phyloP scores from a whole-genome alignment of 495 filamentous ascomycete genomes.

The Poronia punctata region DNA sequence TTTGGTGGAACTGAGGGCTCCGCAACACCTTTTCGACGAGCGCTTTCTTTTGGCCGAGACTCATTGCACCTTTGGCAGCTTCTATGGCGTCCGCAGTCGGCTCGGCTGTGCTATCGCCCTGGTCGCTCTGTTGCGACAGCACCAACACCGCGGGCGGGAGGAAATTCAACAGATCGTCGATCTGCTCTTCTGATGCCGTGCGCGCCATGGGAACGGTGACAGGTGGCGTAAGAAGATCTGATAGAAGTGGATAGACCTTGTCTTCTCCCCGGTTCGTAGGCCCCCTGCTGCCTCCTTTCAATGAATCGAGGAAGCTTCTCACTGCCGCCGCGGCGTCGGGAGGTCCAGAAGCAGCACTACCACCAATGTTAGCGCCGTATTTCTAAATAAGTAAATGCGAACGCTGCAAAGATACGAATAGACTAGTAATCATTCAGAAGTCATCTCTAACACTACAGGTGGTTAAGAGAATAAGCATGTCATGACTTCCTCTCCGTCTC shows the following conservation, averaged over 20 bases:
- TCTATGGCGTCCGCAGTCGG: slow-evolving; percentile 58
- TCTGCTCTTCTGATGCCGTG: slow-evolving; percentile 51
- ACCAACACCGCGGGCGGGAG: slow-evolving; percentile 64
- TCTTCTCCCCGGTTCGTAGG: slow-evolving; percentile 35
- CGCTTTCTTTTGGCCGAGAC: slow-evolving; percentile 67
- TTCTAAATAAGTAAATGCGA: slow-evolving; percentile 3
- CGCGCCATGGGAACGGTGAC: slow-evolving; percentile 72
- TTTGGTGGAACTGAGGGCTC: slow-evolving; percentile 87
- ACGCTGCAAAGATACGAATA: slow-evolving; percentile 9
- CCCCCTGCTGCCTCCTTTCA: slow-evolving; percentile 51
- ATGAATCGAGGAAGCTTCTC: slow-evolving; percentile 80
- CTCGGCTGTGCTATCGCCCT: slow-evolving; percentile 41
- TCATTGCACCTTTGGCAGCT: slow-evolving; percentile 69
- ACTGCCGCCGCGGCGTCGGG: slow-evolving; percentile 60
- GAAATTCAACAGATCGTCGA: slow-evolving; percentile 68
- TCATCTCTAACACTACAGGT: slow-evolving; percentile 25
- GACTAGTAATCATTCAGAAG: slow-evolving; percentile 18
- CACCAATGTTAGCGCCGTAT: slow-evolving; percentile 26
- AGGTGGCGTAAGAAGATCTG: slow-evolving; percentile 72
- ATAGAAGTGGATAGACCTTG: slow-evolving; percentile 73
- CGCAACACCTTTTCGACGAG: slow-evolving; percentile 78
- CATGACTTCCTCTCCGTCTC: slow-evolving; percentile 1
- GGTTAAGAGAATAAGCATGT: slow-evolving; percentile 3
- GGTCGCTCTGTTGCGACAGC: slow-evolving; percentile 58
- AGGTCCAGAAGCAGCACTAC: slow-evolving; percentile 35